These are phyloP conservation scores for Isabelozyma rhagii DNA, from an alignment of 805 yeast genomes.

Conservation along the genomic window DNA sequence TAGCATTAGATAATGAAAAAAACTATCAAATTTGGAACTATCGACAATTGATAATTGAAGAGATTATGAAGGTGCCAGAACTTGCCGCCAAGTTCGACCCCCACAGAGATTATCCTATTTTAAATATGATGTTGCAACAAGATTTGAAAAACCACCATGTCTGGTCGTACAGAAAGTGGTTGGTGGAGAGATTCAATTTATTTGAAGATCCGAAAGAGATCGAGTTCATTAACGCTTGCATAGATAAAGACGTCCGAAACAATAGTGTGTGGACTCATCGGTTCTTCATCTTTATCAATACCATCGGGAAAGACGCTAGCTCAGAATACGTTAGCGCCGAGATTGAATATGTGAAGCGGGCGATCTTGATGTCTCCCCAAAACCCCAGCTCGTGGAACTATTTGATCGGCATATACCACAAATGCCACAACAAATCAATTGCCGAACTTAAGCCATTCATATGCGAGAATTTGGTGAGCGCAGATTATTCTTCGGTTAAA, in stretches of 20 bases:
- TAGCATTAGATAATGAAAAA: slow-evolving; percentile 76
- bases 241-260: slow-evolving; percentile 70
- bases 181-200: slow-evolving; percentile 54
- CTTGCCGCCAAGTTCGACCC: slow-evolving; percentile 27
- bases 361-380: slow-evolving; percentile 65
- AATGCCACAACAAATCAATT: slow-evolving; percentile 19
- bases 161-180: slow-evolving; percentile 91
- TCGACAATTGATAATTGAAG: slow-evolving; percentile 60
- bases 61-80: slow-evolving; percentile 15
- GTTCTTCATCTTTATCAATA: slow-evolving; percentile 57
- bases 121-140: slow-evolving; percentile 64
- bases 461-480: slow-evolving; percentile 30
- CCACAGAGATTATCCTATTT: slow-evolving; percentile 61
- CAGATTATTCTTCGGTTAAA: slow-evolving; percentile 22
- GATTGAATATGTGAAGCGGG: slow-evolving; percentile 44
- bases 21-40: slow-evolving; percentile 98
- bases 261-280: slow-evolving; percentile 95
- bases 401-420: slow-evolving; percentile 52
- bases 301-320: slow-evolving; percentile 14
- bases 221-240: slow-evolving; percentile 43
- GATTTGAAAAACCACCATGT: slow-evolving; percentile 94
- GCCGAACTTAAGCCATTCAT: slow-evolving; percentile 46
- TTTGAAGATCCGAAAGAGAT: slow-evolving; percentile 47
- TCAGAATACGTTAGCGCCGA: slow-evolving; percentile 40
- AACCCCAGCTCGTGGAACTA: slow-evolving; percentile 89